Conservation (phyloP, 805 yeast species). For the Ogataea saltuana region DNA sequence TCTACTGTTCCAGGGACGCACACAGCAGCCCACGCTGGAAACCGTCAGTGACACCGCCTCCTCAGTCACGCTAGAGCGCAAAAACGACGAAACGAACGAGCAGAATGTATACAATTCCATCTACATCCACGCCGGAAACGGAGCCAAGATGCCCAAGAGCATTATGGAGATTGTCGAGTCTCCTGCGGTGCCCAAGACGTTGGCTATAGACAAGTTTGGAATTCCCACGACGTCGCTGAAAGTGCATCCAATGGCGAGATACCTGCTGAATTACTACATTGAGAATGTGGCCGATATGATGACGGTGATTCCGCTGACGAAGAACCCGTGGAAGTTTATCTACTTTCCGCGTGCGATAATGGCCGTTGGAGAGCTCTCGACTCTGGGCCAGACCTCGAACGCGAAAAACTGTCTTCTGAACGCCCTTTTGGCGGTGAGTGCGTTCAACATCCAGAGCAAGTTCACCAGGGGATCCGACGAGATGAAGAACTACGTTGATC, state of each 20-base stretch:
- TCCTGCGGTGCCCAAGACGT: constrained; percentile 45
- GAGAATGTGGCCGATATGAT: constrained; percentile 75
- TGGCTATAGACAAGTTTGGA: constrained; percentile 40
- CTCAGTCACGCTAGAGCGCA: background rate
- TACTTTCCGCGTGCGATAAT: constrained; percentile 79
- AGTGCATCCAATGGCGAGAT: constrained; percentile 70
- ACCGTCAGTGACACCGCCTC: background rate
- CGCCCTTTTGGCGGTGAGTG: constrained; percentile 78
- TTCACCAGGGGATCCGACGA: constrained; percentile 65
- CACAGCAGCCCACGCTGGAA: constrained; percentile 11
- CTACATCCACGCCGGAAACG: constrained; percentile 34
- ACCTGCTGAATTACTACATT: constrained; percentile 68
- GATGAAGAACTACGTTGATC: constrained; percentile 66
- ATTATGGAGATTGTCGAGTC: constrained; percentile 53
- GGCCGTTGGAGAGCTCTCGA: constrained; percentile 79
- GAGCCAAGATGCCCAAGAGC: constrained; percentile 50
- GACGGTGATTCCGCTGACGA: constrained; percentile 65
- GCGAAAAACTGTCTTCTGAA: constrained; percentile 78
- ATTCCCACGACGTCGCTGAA: constrained; percentile 63
- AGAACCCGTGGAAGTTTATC: constrained; percentile 87
- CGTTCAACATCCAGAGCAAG: constrained; percentile 75
- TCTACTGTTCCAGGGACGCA: constrained; percentile 51
- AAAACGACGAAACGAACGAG: background rate
- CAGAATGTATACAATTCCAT: constrained; percentile 30
- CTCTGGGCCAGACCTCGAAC: constrained; percentile 70